Conservation (phyloP, 768 basidiomycete species). For the Hygrocybe coccinea region DNA sequence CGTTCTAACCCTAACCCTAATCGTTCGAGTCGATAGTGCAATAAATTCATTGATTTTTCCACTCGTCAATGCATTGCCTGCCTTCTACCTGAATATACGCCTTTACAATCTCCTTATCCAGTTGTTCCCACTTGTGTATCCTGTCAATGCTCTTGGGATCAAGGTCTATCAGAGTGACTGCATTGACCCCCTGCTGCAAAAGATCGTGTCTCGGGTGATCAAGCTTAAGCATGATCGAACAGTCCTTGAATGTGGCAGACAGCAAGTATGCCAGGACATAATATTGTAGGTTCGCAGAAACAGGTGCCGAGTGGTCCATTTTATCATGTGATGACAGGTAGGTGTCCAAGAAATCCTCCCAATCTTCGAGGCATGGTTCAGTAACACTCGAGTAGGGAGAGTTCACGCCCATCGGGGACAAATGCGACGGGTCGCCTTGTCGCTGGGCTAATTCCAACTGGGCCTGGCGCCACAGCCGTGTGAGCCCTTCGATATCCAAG, state of each 20-base stretch:
- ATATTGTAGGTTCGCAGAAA: slow-evolving; percentile 48
- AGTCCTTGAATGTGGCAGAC: slow-evolving; percentile 95
- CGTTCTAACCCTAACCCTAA: slow-evolving; percentile 37
- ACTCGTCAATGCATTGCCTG: slow-evolving; percentile 18
- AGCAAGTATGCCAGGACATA: slow-evolving; percentile 74
- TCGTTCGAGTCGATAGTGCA: no score
- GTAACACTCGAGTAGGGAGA: slow-evolving; percentile 22
- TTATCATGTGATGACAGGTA: slow-evolving; percentile 40
- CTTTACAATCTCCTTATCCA: slow-evolving; percentile 65
- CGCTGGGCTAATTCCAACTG: slow-evolving; percentile 12
- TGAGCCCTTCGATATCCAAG: slow-evolving; percentile 81
- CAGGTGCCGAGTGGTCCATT: slow-evolving; percentile 36
- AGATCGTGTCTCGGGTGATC: slow-evolving; percentile 25
- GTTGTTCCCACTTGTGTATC: slow-evolving; percentile 62
- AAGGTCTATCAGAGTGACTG: slow-evolving; percentile 75
- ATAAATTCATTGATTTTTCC: not conserved
- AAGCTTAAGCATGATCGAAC: slow-evolving; percentile 53
- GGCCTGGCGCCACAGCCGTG: slow-evolving; percentile 38
- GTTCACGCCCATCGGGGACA: slow-evolving; percentile 11
- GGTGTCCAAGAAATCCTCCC: slow-evolving; percentile 54
- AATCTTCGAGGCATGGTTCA: slow-evolving; percentile 62
- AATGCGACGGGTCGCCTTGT: slow-evolving; percentile 1
- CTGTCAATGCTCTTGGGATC: slow-evolving; percentile 71
- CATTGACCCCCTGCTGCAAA: not conserved
- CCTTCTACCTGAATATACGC: slow-evolving; percentile 32